Percentiles rank a stretch among this genome's conserved stretches.
phyloP scores from a whole-genome alignment of 768 basidiomycete genomes.

The Tulasnella calospora region DNA sequence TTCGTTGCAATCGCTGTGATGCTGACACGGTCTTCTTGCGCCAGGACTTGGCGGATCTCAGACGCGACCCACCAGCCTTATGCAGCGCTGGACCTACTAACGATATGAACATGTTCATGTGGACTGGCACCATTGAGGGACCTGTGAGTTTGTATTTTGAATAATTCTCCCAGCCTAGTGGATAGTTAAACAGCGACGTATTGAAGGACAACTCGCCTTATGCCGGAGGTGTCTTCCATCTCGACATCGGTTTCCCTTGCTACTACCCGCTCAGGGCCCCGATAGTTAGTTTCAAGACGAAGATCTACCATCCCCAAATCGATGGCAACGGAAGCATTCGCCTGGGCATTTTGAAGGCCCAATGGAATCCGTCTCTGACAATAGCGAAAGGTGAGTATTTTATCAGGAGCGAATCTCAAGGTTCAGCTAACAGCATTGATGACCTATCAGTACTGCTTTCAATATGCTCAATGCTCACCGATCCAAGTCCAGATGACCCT shows the following conservation, averaged over 20 bases:
- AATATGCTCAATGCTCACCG: constrained; percentile 98
- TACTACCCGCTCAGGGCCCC: constrained; percentile 99
- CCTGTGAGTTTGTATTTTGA: constrained; percentile 57
- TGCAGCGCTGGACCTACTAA: constrained; percentile 98
- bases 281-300: constrained; percentile 98
- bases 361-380: constrained; percentile 98
- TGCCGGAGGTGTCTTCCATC: constrained; percentile 98
- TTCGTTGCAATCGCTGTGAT: background rate
- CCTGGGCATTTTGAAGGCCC: constrained; percentile 95
- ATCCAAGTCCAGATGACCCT: constrained; percentile 98
- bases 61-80: constrained; percentile 97
- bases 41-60: constrained; percentile 98
- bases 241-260: constrained; percentile 86
- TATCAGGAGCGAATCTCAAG: too few relatives aligned
- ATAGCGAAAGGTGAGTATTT: constrained; percentile 84
- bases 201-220: constrained; percentile 91
- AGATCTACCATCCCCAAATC: constrained; percentile 99
- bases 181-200: background rate
- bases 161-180: background rate
- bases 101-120: constrained; percentile 91
- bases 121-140: constrained; percentile 99
- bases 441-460: constrained; percentile 72
- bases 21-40: background rate
- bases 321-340: constrained; percentile 99
- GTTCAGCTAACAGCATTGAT: background rate